A percentile compares a stretch with the other conserved stretches of the same genome.
phyloP scores from a whole-genome alignment of 352 stramenopile genomes.

The Aphanomyces euteiches region DNA sequence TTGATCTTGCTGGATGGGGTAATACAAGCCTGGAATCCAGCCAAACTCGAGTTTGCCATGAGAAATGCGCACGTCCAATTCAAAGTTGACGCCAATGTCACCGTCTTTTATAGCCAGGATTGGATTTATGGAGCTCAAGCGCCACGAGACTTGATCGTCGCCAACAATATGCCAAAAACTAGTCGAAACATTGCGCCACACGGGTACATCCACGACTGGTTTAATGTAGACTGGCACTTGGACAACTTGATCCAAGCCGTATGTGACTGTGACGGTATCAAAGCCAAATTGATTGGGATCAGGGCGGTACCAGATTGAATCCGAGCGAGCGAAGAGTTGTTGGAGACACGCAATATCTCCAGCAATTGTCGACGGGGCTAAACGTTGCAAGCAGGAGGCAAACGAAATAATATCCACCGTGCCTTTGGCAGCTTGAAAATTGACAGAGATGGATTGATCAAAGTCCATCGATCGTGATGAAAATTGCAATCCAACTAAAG shows the following conservation, averaged over 20 bases:
- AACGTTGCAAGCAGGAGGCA: neutral
- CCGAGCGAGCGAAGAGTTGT: neutral
- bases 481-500: neutral
- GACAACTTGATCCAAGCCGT: neutral
- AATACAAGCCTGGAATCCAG: neutral
- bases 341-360: neutral
- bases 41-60: neutral
- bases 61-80: neutral
- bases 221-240: neutral
- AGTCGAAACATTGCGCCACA: neutral
- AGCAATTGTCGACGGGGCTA: neutral
- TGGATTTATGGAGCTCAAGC: neutral
- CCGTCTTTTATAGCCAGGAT: neutral
- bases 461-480: neutral
- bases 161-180: neutral
- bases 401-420: neutral
- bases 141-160: neutral
- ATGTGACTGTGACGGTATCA: neutral
- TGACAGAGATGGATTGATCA: neutral
- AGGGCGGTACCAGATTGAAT: conserved; percentile 4
- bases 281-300: neutral
- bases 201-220: neutral
- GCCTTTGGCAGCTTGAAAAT: neutral
- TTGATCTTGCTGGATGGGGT: neutral
- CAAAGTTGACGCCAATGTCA: neutral